Evolutionary conservation across 1,284 basidiomycete species (phyloP).

Genomic region (Cystobasidium slooffiae): DNA sequence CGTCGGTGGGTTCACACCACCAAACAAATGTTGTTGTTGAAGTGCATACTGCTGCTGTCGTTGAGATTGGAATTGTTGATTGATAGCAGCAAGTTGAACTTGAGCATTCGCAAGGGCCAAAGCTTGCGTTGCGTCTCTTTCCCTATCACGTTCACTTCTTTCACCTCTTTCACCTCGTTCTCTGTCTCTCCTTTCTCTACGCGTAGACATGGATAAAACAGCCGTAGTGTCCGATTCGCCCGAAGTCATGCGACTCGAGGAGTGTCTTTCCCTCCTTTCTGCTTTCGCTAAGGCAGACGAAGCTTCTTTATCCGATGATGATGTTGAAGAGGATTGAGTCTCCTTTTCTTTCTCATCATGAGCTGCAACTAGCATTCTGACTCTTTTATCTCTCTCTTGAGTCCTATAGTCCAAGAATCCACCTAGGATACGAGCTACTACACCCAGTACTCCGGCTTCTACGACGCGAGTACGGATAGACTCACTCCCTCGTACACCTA

Average conservation of each 20-base stretch:
- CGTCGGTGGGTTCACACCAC: neutral
- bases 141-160: no score
- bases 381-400: constrained; percentile 55
- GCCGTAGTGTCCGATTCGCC: constrained; percentile 3
- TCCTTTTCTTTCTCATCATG: constrained; percentile 8
- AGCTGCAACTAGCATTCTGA: constrained; percentile 23
- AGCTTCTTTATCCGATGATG: no score
- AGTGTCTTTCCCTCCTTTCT: constrained; percentile 6
- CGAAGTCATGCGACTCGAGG: neutral
- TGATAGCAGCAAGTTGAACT: constrained; percentile 1
- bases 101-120: neutral
- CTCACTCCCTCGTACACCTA: constrained; percentile 95
- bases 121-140: neutral
- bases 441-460: constrained; percentile 91
- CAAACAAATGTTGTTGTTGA: constrained; percentile 2
- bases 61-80: constrained; percentile 2
- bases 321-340: neutral
- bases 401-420: constrained; percentile 65
- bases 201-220: constrained; percentile 1
- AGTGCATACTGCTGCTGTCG: neutral
- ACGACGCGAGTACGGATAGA: constrained; percentile 89
- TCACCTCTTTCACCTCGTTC: neutral
- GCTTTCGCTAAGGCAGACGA: no score
- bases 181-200: constrained; percentile 22
- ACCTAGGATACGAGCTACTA: constrained; percentile 92